Base-by-base conservation (phyloP, 306 rosid species). In the Cicer chorassanicum region DNA sequence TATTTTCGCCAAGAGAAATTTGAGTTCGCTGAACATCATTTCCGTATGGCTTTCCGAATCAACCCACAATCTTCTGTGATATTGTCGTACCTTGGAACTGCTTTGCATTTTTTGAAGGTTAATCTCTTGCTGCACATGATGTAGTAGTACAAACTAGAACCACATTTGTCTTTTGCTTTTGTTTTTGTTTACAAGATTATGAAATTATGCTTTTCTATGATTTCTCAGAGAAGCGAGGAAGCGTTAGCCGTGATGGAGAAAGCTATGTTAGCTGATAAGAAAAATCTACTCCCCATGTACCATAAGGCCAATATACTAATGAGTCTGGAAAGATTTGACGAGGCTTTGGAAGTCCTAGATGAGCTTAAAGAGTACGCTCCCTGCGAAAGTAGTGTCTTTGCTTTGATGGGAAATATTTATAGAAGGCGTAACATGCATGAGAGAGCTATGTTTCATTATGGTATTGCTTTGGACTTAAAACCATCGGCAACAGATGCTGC, bases 201-300 rank as follows among this genome's bases (percentile, higher is more conserved):
- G 79, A 67, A 74, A 54, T 36, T 77, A 10, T 83, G 72, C 56
- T 79, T 78, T 78, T 60, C 24, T 45, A 24, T 76, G 65, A 46
- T 72, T 51, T 80, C 69, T 56, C 92, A 95, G 99, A 90, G 89
- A 85, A 90, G 76, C 45, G 89, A 85, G 12, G 99, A 92, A 82
- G 99, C 91, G 1, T 82, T 95, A 81, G 78, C 45, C 61, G 86
- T 92, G 79, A 87, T 95, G 99, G 99, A 92, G 86, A 89, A 76
- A 65, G 99, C 99, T 65, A 89, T 95, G 65, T 71, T 80, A 75
- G 97, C 97, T 10, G 99, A 95, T 83, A 87, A 81, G 87, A 92
- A 90, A 87, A 95, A 91, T 73, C 97, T 97, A 62, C 91, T 95
- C 78, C 98, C 99, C 36, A 92, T 89, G 93, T 95, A 92, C 83